A percentile compares a stretch with the other conserved stretches of the same genome.
phyloP scores from a whole-genome alignment of 768 basidiomycete species.

The Tylopilus plumbeoviolaceoides region DNA sequence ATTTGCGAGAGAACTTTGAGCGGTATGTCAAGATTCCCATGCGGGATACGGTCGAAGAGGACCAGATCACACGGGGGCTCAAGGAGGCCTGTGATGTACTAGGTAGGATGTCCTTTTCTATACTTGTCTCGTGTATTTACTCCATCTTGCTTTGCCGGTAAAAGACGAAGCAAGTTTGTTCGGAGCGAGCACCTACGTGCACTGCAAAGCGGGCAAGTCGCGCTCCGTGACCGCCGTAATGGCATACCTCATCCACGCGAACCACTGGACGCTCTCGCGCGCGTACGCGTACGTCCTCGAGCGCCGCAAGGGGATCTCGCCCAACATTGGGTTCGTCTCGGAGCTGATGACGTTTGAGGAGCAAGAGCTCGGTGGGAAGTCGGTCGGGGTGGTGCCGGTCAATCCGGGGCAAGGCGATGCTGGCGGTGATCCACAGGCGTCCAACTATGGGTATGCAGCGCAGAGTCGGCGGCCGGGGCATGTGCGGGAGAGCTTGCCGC shows the following conservation, averaged over 20 bases:
- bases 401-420: slow-evolving; percentile 15
- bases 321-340: slow-evolving; percentile 96
- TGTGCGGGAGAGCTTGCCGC: slow-evolving; percentile 63
- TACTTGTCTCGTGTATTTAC: background rate
- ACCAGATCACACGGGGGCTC: slow-evolving; percentile 76
- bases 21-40: slow-evolving; percentile 86
- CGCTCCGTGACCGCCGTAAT: slow-evolving; percentile 95
- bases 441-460: slow-evolving; percentile 42
- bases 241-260: slow-evolving; percentile 95
- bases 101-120: slow-evolving; percentile 49
- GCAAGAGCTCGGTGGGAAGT: slow-evolving; percentile 68
- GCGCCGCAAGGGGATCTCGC: slow-evolving; percentile 89
- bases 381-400: slow-evolving; percentile 23
- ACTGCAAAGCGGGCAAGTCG: slow-evolving; percentile 95
- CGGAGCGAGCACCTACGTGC: slow-evolving; percentile 87
- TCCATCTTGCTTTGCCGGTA: too few relatives aligned
- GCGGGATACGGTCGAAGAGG: slow-evolving; percentile 95
- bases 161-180: slow-evolving; percentile 88
- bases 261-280: slow-evolving; percentile 91
- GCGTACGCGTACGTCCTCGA: slow-evolving; percentile 93
- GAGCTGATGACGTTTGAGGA: slow-evolving; percentile 98
- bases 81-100: slow-evolving; percentile 82
- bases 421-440: slow-evolving; percentile 24
- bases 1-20: slow-evolving; percentile 68
- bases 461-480: slow-evolving; percentile 57